A percentile compares a stretch with the other conserved stretches of the same genome.
These are phyloP conservation scores for Pyrus bretschneideri DNA, from an alignment of 306 rosid genomes.

Conservation along the genomic window DNA sequence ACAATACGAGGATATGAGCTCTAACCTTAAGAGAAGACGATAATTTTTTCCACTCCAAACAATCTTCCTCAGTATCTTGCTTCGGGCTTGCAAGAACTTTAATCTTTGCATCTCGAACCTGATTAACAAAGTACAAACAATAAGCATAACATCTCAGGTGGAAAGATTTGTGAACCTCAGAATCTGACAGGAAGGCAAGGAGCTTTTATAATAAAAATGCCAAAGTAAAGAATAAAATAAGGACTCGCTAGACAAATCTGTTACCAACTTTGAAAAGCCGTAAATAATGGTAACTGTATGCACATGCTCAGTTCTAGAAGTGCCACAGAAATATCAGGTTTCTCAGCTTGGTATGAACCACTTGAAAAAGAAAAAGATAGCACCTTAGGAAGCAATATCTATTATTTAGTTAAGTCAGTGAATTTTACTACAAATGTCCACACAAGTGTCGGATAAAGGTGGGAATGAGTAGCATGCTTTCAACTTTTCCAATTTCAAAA, in stretches of 20 bases:
- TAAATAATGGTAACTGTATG: background rate
- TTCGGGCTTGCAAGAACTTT: constrained; percentile 70
- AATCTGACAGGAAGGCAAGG: background rate
- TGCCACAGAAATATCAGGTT: background rate
- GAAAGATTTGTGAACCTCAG: background rate
- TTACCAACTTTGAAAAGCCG: background rate
- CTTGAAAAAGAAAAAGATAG: background rate
- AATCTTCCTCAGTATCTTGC: constrained; percentile 64
- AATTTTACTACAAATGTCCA: background rate
- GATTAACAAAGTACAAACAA: constrained; percentile 22
- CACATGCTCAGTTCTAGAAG: background rate
- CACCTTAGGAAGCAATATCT: background rate
- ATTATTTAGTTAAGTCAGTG: background rate
- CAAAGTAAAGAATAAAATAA: background rate
- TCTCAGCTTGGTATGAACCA: background rate
- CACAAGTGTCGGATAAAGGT: background rate
- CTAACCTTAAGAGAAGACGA: constrained; percentile 64
- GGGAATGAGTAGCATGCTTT: background rate
- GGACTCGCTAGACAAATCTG: background rate
- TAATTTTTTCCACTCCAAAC: constrained; percentile 67
- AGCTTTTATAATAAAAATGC: background rate
- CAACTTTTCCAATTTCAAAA: background rate
- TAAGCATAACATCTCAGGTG: constrained; percentile 1
- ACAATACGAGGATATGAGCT: background rate
- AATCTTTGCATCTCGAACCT: constrained; percentile 86